Evolutionary conservation across 495 filamentous ascomycete species (phyloP).

Genomic region (Aspergillus bertholletiae): DNA sequence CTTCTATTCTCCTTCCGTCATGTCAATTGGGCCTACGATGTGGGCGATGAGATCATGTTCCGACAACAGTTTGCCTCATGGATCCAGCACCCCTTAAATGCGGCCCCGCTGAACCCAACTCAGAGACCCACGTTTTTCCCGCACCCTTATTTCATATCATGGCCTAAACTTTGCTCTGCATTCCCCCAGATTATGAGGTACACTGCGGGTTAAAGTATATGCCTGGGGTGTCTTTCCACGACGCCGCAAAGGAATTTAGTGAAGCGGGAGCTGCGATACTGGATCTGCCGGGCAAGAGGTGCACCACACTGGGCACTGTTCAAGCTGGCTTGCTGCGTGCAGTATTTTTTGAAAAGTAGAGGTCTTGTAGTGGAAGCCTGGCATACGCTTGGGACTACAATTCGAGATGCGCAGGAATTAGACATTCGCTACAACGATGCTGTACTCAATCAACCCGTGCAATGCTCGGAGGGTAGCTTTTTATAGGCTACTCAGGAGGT

Average conservation of each 20-base stretch:
- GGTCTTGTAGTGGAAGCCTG: constrained; percentile 41
- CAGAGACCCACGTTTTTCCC: constrained; percentile 38
- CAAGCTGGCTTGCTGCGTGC: constrained; percentile 48
- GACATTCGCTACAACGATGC: constrained; percentile 44
- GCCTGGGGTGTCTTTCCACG: constrained; percentile 57
- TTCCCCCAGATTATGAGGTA: constrained; percentile 42
- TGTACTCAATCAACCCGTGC: too few relatives aligned
- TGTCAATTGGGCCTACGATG: constrained; percentile 58
- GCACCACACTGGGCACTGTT: constrained; percentile 52
- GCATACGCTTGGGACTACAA: constrained; percentile 55
- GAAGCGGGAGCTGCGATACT: constrained; percentile 52
- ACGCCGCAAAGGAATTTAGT: constrained; percentile 55
- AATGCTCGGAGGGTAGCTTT: too few relatives aligned
- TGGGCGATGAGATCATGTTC: constrained; percentile 51
- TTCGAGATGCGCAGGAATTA: constrained; percentile 61
- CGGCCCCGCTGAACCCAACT: constrained; percentile 5
- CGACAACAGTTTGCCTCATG: constrained; percentile 46
- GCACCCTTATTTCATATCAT: constrained; percentile 55
- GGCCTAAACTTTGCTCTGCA: constrained; percentile 50
- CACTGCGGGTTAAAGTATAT: constrained; percentile 54
- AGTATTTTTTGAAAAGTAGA: constrained; percentile 33
- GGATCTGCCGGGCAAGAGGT: constrained; percentile 49
- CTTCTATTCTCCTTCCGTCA: constrained; percentile 51
- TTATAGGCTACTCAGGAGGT: too few relatives aligned
- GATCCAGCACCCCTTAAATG: constrained; percentile 22